Evolutionary conservation across 2,329 filamentous ascomycete genomes (phyloP).

Genomic region (Torrubiellomyces zombiae): DNA sequence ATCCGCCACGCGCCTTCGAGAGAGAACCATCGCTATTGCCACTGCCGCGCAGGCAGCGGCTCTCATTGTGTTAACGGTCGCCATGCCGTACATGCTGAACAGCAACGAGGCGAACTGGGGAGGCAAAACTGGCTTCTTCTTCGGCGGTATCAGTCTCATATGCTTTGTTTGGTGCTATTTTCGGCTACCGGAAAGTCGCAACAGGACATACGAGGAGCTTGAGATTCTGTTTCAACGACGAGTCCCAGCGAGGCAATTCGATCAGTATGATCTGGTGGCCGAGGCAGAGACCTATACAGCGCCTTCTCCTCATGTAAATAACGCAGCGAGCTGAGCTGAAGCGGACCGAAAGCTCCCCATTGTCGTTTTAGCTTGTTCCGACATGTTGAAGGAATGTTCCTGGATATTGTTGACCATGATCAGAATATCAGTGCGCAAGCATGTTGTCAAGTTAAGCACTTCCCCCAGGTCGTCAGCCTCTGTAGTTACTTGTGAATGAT

Average conservation of each 20-base stretch:
- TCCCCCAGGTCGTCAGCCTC: too few relatives aligned
- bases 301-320: too few relatives aligned
- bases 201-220: conserved; percentile 14
- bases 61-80: conserved; percentile 10
- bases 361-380: too few relatives aligned
- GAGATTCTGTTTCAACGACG: conserved; percentile 13
- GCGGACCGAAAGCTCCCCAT: too few relatives aligned
- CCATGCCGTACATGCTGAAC: conserved; percentile 17
- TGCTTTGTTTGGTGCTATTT: conserved; percentile 13
- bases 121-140: conserved; percentile 16
- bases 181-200: conserved; percentile 13
- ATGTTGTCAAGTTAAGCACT: too few relatives aligned
- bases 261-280: conserved; percentile 6
- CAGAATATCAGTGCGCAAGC: too few relatives aligned
- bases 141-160: conserved; percentile 8
- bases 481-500: too few relatives aligned
- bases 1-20: conserved; percentile 16
- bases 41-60: conserved; percentile 11
- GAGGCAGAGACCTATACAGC: too few relatives aligned
- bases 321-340: too few relatives aligned
- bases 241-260: conserved; percentile 6
- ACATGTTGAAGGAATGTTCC: too few relatives aligned
- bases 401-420: too few relatives aligned
- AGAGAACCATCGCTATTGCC: conserved; percentile 14
- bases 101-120: conserved; percentile 14